These are phyloP conservation scores for Tetrapyrgos nigripes DNA, from an alignment of 1,284 basidiomycete species.

Conservation along the genomic window DNA sequence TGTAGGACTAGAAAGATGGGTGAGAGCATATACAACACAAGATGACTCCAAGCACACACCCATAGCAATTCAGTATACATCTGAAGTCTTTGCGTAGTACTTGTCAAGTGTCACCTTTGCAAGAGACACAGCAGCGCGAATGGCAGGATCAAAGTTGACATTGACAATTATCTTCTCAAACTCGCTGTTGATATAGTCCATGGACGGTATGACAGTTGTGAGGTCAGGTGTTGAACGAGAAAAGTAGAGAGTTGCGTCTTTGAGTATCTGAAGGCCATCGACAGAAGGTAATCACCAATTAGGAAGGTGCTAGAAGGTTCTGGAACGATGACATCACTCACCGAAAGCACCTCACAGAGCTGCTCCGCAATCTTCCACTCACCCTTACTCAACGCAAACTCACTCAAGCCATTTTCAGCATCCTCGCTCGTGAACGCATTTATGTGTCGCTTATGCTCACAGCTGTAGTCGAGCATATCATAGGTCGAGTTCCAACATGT, in stretches of 20 bases:
- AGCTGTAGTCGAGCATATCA: conserved; percentile 17
- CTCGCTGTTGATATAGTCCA: conserved; percentile 30
- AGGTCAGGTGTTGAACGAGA: conserved; percentile 23
- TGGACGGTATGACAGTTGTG: conserved; percentile 32
- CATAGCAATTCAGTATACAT: conserved; percentile 30
- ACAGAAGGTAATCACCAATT: neutral
- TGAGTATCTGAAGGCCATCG: conserved; percentile 20
- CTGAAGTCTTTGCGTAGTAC: conserved; percentile 34
- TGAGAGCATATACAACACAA: no score
- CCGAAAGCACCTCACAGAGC: conserved; percentile 18
- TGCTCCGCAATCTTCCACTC: conserved; percentile 24
- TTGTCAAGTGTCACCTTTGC: conserved; percentile 31
- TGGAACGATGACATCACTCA: conserved; percentile 4
- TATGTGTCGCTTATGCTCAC: conserved; percentile 20
- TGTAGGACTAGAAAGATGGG: conserved; percentile 26
- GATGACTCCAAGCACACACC: no score
- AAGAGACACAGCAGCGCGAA: conserved; percentile 26
- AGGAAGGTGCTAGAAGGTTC: neutral
- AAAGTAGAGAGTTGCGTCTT: conserved; percentile 30
- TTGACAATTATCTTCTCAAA: neutral
- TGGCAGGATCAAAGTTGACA: conserved; percentile 10
- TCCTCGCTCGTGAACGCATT: conserved; percentile 7
- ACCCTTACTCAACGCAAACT: conserved; percentile 17
- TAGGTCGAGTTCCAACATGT: conserved; percentile 28
- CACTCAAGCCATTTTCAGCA: conserved; percentile 10